Evolutionary conservation across 2,329 filamentous ascomycete genomes (phyloP), one percentile per base, ranked within the genome.

Genomic region (Paracorniculantispora psalliotae): DNA sequence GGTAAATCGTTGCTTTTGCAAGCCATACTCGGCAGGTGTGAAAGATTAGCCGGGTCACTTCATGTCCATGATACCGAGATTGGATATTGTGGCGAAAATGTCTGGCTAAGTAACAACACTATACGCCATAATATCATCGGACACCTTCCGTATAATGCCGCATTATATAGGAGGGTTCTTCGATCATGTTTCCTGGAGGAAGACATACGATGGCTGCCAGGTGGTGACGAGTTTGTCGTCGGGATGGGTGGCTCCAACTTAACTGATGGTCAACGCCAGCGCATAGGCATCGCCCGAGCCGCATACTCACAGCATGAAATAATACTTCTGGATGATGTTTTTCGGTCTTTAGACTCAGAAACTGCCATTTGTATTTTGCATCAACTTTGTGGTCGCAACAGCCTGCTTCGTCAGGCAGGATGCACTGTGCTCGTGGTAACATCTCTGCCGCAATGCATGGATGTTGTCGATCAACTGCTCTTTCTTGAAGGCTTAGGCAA

Each of bases 311-410:
- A 48, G 1, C 53, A 19, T n/a, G 25, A 47, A 1, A 43, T 62
- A 1, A 25, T 54, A 4, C 3, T 62, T 19, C 25, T 63, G 0
- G 62, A 63, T 12, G 62, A 63, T 10, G 52, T 35, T 15, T 59
- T 63, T 25, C 59, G 61, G 12, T 61, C 60, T 4, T 33, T 63
- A 1, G 61, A 62, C 13, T 15, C 13, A 10, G 10, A 23, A 10
- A 56, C 53, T 35, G 43, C 53, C n/a, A 9, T 28, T 3, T n/a
- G 9, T 6, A 23, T 56, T 2, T 23, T 56, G 4, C 21, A 35
- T 7, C 28, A 48, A 3, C 41, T 56, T 4, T 56, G 41, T 7
- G 53, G 53, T 13, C 8, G 4, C 1, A 47, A 47, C 13, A 21
- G 53, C 12, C n/a, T 48, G 0, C 30, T 56, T 4, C 26, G 43